These are phyloP conservation scores for Cercospora janseana DNA, from an alignment of 2,329 filamentous ascomycete genomes.

Conservation along the genomic window DNA sequence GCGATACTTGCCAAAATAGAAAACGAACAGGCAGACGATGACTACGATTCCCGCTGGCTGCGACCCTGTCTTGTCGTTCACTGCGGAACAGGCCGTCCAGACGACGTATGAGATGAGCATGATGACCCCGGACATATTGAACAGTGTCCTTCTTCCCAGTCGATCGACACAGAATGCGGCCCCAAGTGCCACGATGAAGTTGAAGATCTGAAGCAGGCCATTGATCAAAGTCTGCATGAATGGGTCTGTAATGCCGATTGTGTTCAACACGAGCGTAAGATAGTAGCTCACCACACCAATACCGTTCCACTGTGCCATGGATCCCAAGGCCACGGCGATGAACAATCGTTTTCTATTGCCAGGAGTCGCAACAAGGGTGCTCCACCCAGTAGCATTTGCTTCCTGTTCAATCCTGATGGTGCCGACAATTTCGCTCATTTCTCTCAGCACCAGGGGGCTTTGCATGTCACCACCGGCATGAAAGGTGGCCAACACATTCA, in stretches of 20 bases:
- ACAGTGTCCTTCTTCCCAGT: conserved; percentile 20
- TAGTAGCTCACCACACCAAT: conserved; percentile 29
- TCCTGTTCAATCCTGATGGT: conserved; percentile 58
- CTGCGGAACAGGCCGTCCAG: conserved; percentile 24
- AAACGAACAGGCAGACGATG: conserved; percentile 27
- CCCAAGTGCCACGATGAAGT: conserved; percentile 21
- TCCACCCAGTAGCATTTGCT: conserved; percentile 41
- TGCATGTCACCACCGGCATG: conserved; percentile 47
- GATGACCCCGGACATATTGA: conserved; percentile 20
- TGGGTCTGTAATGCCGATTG: conserved; percentile 42
- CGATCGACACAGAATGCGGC: conserved; percentile 22
- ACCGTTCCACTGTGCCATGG: conserved; percentile 42
- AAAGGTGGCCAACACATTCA: conserved; percentile 41
- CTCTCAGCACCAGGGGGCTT: conserved; percentile 56
- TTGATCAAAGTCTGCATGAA: conserved; percentile 25
- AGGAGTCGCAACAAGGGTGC: conserved; percentile 19
- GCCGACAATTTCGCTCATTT: conserved; percentile 60
- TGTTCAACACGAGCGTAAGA: conserved; percentile 22
- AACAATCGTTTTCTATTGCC: conserved; percentile 40
- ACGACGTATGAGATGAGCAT: conserved; percentile 24
- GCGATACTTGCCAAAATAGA: conserved; percentile 19
- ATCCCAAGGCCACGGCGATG: conserved; percentile 39
- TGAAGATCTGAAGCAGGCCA: conserved; percentile 22
- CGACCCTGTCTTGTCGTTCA: conserved; percentile 25
- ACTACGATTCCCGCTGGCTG: conserved; percentile 26